A percentile compares a stretch with the other conserved stretches of the same genome.
These are phyloP conservation scores for Macrophomina phaseolina DNA, from an alignment of 2,329 filamentous ascomycete species.

Conservation along the genomic window DNA sequence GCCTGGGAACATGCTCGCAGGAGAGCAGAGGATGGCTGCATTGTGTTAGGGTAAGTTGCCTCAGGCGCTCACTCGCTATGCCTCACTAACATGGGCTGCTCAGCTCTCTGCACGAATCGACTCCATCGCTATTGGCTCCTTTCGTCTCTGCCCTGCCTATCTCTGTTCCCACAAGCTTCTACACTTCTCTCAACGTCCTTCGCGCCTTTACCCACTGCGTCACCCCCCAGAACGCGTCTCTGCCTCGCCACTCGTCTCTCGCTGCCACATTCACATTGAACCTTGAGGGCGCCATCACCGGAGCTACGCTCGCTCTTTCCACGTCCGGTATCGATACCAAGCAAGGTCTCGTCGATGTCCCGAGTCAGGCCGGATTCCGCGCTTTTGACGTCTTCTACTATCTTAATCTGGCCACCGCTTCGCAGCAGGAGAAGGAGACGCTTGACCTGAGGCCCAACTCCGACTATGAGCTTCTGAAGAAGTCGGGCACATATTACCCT, in stretches of 20 bases:
- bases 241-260: conserved; percentile 78
- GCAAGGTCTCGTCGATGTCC: conserved; percentile 80
- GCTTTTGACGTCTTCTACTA: conserved; percentile 99
- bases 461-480: conserved; percentile 77
- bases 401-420: conserved; percentile 88
- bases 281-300: conserved; percentile 77
- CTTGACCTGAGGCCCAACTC: conserved; percentile 79
- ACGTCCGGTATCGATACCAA: conserved; percentile 86
- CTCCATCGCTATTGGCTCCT: conserved; percentile 81
- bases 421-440: conserved; percentile 85
- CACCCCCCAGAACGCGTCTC: conserved; percentile 87
- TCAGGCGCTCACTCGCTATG: not conserved
- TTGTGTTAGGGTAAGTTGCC: conserved; percentile 77
- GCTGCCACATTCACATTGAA: conserved; percentile 82
- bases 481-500: conserved; percentile 83
- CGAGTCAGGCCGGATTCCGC: conserved; percentile 78
- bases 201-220: conserved; percentile 86
- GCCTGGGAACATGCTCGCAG: conserved; percentile 97
- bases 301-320: conserved; percentile 77
- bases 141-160: conserved; percentile 84
- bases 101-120: conserved; percentile 86
- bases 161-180: conserved; percentile 74
- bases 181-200: conserved; percentile 79
- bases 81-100: conserved; percentile 3
- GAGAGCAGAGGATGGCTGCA: conserved; percentile 92